Percentiles rank a stretch among this genome's conserved stretches.
Evolutionary conservation across 768 basidiomycete genomes (phyloP).

Genomic region (Xanthoconium purpureum): DNA sequence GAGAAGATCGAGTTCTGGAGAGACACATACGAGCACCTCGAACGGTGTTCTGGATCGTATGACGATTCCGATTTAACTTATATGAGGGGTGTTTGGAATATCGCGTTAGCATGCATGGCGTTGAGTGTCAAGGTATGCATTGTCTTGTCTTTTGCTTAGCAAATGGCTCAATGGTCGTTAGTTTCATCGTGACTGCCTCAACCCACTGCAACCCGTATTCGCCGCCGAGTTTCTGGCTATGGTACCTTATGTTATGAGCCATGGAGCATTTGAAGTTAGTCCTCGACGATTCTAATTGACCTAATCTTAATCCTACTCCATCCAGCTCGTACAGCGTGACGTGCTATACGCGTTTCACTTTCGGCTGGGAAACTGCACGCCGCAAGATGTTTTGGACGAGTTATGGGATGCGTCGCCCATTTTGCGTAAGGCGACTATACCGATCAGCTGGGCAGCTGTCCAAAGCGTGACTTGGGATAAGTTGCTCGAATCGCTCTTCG

Average conservation of each 20-base stretch:
- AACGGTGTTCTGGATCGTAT: background rate
- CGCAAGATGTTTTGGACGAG: conserved; percentile 50
- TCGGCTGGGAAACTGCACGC: conserved; percentile 52
- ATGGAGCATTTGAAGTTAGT: conserved; percentile 54
- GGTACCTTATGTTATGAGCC: conserved; percentile 44
- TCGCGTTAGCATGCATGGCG: conserved; percentile 56
- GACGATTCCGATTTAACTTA: background rate
- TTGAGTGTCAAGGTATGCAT: conserved; percentile 55
- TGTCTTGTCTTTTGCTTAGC: background rate
- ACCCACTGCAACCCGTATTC: conserved; percentile 52
- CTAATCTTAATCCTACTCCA: background rate
- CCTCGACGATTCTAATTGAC: background rate
- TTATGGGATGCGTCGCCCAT: conserved; percentile 55
- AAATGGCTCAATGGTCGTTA: conserved; percentile 20
- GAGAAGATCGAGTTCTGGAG: conserved; percentile 14
- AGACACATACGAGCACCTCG: background rate
- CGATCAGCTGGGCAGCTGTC: conserved; percentile 44
- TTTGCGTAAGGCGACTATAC: conserved; percentile 40
- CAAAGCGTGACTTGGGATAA: conserved; percentile 48
- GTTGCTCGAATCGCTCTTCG: conserved; percentile 45
- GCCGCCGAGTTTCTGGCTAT: conserved; percentile 49
- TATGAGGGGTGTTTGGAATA: conserved; percentile 50
- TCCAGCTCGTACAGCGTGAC: conserved; percentile 55
- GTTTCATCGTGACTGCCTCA: conserved; percentile 63
- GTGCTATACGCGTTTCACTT: conserved; percentile 47